phyloP scores from a whole-genome alignment of 768 basidiomycete species.

The Pulveroboletus sp. region DNA sequence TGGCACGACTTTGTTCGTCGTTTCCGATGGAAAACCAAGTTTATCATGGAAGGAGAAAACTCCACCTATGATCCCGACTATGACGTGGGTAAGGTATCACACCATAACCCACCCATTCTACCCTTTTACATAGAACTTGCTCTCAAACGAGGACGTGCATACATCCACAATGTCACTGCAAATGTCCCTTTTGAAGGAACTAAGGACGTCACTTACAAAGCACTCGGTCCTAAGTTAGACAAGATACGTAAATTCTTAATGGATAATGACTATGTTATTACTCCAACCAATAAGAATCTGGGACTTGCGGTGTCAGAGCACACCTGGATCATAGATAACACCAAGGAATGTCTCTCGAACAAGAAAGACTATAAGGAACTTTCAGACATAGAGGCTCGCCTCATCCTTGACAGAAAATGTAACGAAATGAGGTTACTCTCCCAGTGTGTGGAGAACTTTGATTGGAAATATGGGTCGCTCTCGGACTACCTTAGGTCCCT shows the following conservation, averaged over 20 bases:
- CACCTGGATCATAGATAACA: neutral
- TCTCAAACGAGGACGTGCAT: neutral
- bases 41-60: neutral
- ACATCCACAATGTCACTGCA: no score
- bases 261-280: neutral
- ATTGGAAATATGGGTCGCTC: neutral
- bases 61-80: slow-evolving; percentile 13
- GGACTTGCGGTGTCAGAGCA: slow-evolving; percentile 6
- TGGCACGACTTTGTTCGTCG: slow-evolving; percentile 9
- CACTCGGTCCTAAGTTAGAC: neutral
- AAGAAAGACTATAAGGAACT: neutral
- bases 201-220: neutral
- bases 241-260: neutral
- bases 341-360: neutral
- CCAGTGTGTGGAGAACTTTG: neutral
- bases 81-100: neutral
- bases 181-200: no score
- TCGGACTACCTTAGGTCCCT: neutral
- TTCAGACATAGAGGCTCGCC: neutral
- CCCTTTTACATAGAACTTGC: slow-evolving; percentile 1
- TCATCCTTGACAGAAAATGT: neutral
- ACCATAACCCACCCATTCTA: neutral
- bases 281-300: neutral
- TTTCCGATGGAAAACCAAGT: slow-evolving; percentile 3
- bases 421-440: neutral